phyloP scores from a whole-genome alignment of 2,329 filamentous ascomycete genomes.

The Exophiala oligosperma region DNA sequence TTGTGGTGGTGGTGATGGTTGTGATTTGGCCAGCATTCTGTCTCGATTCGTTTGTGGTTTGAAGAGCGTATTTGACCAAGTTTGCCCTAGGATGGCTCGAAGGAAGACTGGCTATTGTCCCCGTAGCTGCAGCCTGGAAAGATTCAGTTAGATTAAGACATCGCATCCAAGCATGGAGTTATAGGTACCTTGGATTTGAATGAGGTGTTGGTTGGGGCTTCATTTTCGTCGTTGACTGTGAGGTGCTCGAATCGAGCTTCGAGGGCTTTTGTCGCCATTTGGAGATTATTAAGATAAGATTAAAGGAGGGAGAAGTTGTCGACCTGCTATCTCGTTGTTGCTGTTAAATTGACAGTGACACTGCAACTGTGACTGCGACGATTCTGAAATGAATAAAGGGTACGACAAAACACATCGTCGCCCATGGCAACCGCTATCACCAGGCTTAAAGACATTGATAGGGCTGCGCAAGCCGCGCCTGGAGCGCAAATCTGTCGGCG shows the following conservation, averaged over 20 bases:
- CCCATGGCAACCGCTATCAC: neutral
- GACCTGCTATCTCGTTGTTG: neutral
- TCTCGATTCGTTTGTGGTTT: slow-evolving; percentile 68
- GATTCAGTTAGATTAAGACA: too few relatives aligned
- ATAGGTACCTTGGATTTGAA: slow-evolving; percentile 72
- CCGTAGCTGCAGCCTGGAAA: slow-evolving; percentile 12
- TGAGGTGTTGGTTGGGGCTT: slow-evolving; percentile 58
- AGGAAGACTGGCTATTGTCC: slow-evolving; percentile 36
- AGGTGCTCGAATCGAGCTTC: slow-evolving; percentile 89
- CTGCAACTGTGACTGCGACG: neutral
- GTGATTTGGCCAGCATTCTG: slow-evolving; percentile 59
- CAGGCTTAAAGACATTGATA: neutral
- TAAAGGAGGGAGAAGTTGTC: neutral
- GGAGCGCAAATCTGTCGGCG: too few relatives aligned
- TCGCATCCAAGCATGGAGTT: too few relatives aligned
- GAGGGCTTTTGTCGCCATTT: slow-evolving; percentile 72
- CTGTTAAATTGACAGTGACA: too few relatives aligned
- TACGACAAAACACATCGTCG: slow-evolving; percentile 2
- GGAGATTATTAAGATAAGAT: neutral
- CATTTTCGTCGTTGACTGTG: slow-evolving; percentile 86
- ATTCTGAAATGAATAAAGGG: neutral
- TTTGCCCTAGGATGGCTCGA: slow-evolving; percentile 68
- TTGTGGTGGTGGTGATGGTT: slow-evolving; percentile 35
- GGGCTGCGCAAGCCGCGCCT: too few relatives aligned
- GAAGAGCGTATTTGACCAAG: slow-evolving; percentile 81